Conservation (phyloP, 2,329 filamentous ascomycete genomes). For the Colletotrichum truncatum region DNA sequence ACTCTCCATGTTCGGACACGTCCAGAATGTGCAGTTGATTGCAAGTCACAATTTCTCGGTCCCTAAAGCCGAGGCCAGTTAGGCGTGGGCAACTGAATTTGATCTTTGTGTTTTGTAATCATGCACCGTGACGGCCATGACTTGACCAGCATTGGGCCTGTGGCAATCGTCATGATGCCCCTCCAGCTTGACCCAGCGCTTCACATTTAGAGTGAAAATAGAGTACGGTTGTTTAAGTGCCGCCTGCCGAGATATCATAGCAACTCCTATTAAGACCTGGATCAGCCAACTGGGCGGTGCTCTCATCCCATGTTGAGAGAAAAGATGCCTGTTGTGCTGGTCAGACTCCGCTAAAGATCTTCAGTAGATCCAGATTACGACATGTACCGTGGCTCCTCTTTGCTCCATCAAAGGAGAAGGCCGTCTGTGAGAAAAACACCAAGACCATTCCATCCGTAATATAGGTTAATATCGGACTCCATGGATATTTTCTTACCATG, state of each 20-base stretch:
- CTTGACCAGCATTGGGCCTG: background rate
- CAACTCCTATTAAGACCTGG: background rate
- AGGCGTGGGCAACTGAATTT: background rate
- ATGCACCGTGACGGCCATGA: background rate
- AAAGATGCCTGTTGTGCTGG: background rate
- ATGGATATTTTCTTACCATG: background rate
- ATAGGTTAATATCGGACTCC: background rate
- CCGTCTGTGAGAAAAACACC: background rate
- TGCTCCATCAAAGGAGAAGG: background rate
- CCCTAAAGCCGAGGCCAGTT: background rate
- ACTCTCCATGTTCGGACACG: background rate
- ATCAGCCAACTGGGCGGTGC: background rate
- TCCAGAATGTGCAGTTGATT: background rate
- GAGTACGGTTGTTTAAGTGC: background rate
- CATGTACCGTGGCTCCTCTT: background rate
- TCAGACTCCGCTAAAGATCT: background rate
- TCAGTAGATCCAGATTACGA: background rate
- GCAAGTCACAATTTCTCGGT: background rate
- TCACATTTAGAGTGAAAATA: constrained; percentile 3
- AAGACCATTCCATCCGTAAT: background rate
- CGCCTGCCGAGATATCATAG: constrained; percentile 1
- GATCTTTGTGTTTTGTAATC: background rate
- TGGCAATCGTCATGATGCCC: background rate
- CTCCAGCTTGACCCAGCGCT: background rate
- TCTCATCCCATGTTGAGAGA: background rate